Conservation (phyloP, 306 rosid species). For the Leucaena leucocephala region DNA sequence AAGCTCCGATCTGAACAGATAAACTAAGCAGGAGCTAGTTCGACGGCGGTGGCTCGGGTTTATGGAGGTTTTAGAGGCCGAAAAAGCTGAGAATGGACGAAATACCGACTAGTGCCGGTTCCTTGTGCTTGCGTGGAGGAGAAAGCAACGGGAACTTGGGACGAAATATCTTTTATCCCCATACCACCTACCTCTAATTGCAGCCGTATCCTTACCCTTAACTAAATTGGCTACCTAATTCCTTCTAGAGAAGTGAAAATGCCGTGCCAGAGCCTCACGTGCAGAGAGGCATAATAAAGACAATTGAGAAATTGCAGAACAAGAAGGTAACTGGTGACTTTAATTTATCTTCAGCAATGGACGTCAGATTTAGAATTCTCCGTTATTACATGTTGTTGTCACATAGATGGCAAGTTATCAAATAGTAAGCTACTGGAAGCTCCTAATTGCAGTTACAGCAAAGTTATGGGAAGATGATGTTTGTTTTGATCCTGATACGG, state of each 20-base stretch:
- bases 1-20: background rate
- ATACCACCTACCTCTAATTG: background rate
- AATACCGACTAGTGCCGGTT: conserved; percentile 53
- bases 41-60: background rate
- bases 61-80: conserved; percentile 37
- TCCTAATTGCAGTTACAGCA: background rate
- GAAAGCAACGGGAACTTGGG: conserved; percentile 9
- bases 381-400: background rate
- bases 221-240: background rate
- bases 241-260: background rate
- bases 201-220: background rate
- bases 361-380: background rate
- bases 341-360: background rate
- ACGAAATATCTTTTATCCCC: conserved; percentile 32
- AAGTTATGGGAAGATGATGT: background rate
- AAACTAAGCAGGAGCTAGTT: background rate
- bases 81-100: conserved; percentile 28
- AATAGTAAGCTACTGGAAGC: background rate
- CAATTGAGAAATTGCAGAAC: background rate
- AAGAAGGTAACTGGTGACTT: background rate
- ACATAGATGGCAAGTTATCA: background rate
- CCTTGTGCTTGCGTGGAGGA: conserved; percentile 45
- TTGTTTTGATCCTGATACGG: background rate
- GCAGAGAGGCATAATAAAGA: background rate
- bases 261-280: background rate